Percentiles rank a stretch among this genome's conserved stretches.
These are phyloP conservation scores for Penicillium glabrum DNA, from an alignment of 2,329 filamentous ascomycete genomes.

Conservation along the genomic window DNA sequence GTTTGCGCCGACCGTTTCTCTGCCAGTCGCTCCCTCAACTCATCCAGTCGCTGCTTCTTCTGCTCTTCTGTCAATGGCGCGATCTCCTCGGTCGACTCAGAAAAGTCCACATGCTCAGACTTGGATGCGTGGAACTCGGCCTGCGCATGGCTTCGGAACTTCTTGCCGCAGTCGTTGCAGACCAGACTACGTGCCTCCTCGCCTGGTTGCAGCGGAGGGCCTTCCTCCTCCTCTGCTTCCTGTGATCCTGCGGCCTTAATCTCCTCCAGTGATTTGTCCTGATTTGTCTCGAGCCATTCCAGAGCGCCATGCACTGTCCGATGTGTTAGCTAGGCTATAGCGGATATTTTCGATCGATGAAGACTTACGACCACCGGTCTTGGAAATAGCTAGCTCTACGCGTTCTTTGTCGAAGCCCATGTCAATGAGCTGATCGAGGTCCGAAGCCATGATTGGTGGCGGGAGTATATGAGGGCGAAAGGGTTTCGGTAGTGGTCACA, in stretches of 20 bases:
- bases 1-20: constrained; percentile 70
- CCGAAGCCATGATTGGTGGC: constrained; percentile 42
- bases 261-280: constrained; percentile 82
- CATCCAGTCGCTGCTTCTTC: constrained; percentile 75
- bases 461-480: background rate
- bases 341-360: background rate
- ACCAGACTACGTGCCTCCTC: constrained; percentile 76
- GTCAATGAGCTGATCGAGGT: constrained; percentile 61
- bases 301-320: constrained; percentile 76
- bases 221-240: constrained; percentile 54
- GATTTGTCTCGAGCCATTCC: constrained; percentile 91
- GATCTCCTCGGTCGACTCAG: constrained; percentile 90
- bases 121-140: constrained; percentile 91
- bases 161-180: constrained; percentile 94
- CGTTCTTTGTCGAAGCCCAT: constrained; percentile 82
- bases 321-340: constrained; percentile 10
- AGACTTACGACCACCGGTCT: constrained; percentile 71
- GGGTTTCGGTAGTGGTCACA: background rate
- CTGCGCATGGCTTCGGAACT: constrained; percentile 75
- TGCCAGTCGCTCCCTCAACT: constrained; percentile 69
- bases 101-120: constrained; percentile 87
- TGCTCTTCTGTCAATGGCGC: constrained; percentile 88
- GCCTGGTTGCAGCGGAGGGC: constrained; percentile 67
- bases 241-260: constrained; percentile 61
- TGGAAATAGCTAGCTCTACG: constrained; percentile 80